Base-by-base conservation (phyloP, 495 filamentous ascomycete species). In the Tetracladium marchalianum region DNA sequence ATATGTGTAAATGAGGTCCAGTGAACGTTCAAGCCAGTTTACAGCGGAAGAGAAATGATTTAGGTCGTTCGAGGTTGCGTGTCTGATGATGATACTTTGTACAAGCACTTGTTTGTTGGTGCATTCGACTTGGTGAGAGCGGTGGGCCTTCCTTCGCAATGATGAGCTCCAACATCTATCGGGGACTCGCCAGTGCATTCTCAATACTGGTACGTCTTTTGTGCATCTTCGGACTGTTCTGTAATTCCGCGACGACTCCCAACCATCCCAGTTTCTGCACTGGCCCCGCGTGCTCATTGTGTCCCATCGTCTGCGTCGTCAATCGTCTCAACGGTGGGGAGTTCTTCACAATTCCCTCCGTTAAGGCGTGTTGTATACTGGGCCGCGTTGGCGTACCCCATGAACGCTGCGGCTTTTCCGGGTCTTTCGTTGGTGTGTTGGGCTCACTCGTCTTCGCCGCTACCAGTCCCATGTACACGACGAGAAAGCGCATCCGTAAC, bases 401-500 rank as follows among this genome's bases (percentile, higher is more conserved):
- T 46, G 37, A 12, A 43, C 12, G 17, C 12, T n/a, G 10, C 11
- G 46, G 39, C 52, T 60, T 68, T 47, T 63, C 61, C 37, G 50
- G 60, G 41, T 61, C 62, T 35, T 15, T 66, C 55, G 53, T 44
- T 62, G 61, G 18, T 27, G 41, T 39, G 17, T 13, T 11, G 39
- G 60, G 59, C 39, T 63, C 61, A 38, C 58, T 49, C 38, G 55
- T 55, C 45, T 61, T 60, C 31, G 68, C 53, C 27, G 76, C 59
- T 44, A 77, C 62, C 50, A 76, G 58, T 44, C 74, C 62, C 72
- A 76, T 62, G 57, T 78, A 68, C 53, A 76, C 61, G 11, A 75
- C 69, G 10, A 77, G 53, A 50, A 72, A 78, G 24, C 78, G 76
- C 60, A 73, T 81, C 50, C 72, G 67, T 34, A 75, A 65, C 50